Base-by-base conservation (phyloP, 176 grass and related monocot species). In the Raddia guianensis region DNA sequence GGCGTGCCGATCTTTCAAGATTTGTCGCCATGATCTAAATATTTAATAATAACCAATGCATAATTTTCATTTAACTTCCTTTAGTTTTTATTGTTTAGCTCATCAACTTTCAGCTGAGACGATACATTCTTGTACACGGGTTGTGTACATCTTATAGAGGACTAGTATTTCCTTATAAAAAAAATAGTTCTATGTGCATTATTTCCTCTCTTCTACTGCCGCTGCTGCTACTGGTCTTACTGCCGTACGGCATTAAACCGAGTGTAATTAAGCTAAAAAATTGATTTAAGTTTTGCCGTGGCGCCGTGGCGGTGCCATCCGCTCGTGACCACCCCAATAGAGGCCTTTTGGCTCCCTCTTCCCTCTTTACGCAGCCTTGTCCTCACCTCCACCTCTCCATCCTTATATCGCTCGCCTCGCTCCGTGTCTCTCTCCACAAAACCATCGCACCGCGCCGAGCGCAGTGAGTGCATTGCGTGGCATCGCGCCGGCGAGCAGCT, bases 341-440 rank as follows among this genome's bases (percentile, higher is more conserved):
- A 27, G 27, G 27, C 27, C 0, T 16, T 61, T 9, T 70, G 46
- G 45, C 40, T 47, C 50, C 49, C 73, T 68, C 47, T n/a, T n/a
- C n/a, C n/a, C n/a, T 65, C 56, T 68, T 84, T 86, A 83, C 80
- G 62, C 84, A 50, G 70, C 77, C 15, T 89, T 87, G 89, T 91
- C 86, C 63, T 87, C 71, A 85, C 63, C 62, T 63, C 48, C 50
- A 20, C 76, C 76, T 14, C 43, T 18, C 70, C 73, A 27, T 53
- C 79, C 68, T n/a, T 77, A 87, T 80, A 83, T 70, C 72, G 11
- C 21, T 49, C 70, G 48, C 35, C 43, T 72, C 72, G 72, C 50
- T 59, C 48, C 63, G 60, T 82, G 70, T 76, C 69, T 20, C 78
- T 1, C 55, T 61, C 59, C 59, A 82, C 80, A 44, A 47, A 73